phyloP scores from a whole-genome alignment of 2,329 filamentous ascomycete species.

The Neofusicoccum laricinum region DNA sequence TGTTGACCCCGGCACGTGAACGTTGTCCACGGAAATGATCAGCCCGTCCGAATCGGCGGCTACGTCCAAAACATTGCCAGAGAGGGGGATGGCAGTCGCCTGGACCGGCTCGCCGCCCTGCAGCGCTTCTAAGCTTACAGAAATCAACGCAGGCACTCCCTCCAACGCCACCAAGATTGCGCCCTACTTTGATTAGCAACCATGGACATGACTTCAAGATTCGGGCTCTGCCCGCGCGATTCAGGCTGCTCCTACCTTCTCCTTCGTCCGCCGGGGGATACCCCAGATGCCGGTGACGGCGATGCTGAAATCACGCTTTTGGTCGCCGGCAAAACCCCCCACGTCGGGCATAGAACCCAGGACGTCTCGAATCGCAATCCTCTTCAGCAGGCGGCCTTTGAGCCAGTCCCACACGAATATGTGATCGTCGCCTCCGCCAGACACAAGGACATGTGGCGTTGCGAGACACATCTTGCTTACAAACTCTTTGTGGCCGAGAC shows the following conservation, averaged over 20 bases:
- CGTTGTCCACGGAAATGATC: conserved; percentile 54
- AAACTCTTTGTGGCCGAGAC: conserved; percentile 84
- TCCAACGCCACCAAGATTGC: conserved; percentile 42
- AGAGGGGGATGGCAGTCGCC: conserved; percentile 46
- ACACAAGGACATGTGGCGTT: conserved; percentile 65
- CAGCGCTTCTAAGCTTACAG: conserved; percentile 55
- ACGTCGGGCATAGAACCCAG: neutral
- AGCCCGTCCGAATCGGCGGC: conserved; percentile 24
- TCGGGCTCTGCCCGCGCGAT: conserved; percentile 23
- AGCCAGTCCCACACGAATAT: conserved; percentile 83
- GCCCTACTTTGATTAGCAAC: conserved; percentile 8
- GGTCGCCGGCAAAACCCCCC: conserved; percentile 11
- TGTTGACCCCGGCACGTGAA: conserved; percentile 52
- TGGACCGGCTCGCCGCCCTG: conserved; percentile 38
- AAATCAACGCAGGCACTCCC: conserved; percentile 60
- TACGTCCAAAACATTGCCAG: conserved; percentile 66
- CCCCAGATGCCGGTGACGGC: conserved; percentile 54
- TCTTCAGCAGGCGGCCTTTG: conserved; percentile 52
- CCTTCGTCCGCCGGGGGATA: conserved; percentile 22
- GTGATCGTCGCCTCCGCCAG: conserved; percentile 80
- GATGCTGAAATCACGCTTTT: conserved; percentile 31
- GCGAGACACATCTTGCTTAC: conserved; percentile 73
- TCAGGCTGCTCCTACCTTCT: conserved; percentile 37
- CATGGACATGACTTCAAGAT: too few species aligned
- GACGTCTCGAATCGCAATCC: conserved; percentile 41